Evolutionary conservation across 306 rosid genomes (phyloP), one percentile per base, ranked within the genome.

Genomic region (Sesbania bispinosa): DNA sequence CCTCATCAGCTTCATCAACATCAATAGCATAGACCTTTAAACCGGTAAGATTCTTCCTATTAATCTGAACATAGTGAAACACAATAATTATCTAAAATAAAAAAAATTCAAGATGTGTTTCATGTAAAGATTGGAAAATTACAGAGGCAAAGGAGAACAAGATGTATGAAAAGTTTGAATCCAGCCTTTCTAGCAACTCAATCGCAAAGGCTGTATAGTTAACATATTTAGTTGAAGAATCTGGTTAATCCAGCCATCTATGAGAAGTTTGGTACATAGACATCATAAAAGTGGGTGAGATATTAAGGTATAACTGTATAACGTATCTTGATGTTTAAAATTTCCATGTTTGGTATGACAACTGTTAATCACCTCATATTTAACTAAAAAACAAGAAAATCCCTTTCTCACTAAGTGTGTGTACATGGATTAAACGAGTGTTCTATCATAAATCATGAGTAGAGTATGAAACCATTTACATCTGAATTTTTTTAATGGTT

Each of bases 1-100:
- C 99, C 97, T 95, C 97, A 80, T 95, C 99, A 73, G 99, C 97
- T 83, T 95, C 97, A 69, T 95, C 99, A 53, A 95, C 99, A 84
- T 91, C 99, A 81, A 95, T 95, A 71, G 99, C 99, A 65, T 95
- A 95, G 68, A 95, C 97, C 90, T 95, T 95, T 82, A 95, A 73
- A 84, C 89, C 86, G 43, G 97, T 89, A 73, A 95, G 89, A 88
- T 95, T 84, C 71, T 69, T 89, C 90, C 97, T 89, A 63, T 70
- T 73, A 53, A 51, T 59, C 99, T 95, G 74, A 66, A 72, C 66
- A 81, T 16, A 62, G 45, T 66, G 26, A 41, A 46, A 41, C 68
- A 71, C n/a, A 27, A 79, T 82, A 47, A 84, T 72, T 39, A 81
- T 79, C 45, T 45, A 29, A 41, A n/a, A 53, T 61, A 59, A 5